These are phyloP conservation scores for Vanderwaltozyma yarrowii DNA, from an alignment of 805 yeast species.

Conservation along the genomic window DNA sequence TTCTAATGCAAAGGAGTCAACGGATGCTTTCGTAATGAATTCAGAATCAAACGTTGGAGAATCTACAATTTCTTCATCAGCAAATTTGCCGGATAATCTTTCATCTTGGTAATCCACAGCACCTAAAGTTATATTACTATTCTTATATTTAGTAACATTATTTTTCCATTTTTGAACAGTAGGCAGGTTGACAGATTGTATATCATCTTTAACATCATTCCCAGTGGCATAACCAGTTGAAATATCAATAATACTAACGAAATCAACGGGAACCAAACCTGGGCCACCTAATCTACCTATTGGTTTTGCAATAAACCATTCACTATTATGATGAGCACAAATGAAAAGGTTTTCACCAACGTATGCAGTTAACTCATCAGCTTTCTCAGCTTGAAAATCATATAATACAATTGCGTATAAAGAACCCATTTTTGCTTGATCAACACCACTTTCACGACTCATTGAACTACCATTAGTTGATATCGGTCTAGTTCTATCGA, in stretches of 20 bases:
- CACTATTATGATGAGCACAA: conserved; percentile 92
- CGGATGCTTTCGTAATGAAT: conserved; percentile 41
- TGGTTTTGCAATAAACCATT: conserved; percentile 98
- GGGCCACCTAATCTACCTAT: conserved; percentile 94
- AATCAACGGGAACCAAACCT: conserved; percentile 87
- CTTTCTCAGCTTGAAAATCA: conserved; percentile 66
- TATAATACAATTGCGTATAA: conserved; percentile 79
- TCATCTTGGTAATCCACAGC: conserved; percentile 25
- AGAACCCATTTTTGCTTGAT: conserved; percentile 28
- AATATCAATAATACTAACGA: conserved; percentile 77
- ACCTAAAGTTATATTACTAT: conserved; percentile 71
- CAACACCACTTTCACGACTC: conserved; percentile 9
- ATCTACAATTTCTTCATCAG: neutral
- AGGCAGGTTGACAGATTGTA: conserved; percentile 64
- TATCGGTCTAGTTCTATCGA: conserved; percentile 46
- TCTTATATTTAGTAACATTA: conserved; percentile 84
- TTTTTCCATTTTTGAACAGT: conserved; percentile 94
- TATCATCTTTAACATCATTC: conserved; percentile 45
- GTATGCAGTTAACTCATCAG: conserved; percentile 74
- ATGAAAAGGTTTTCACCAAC: conserved; percentile 86
- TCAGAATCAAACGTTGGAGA: conserved; percentile 8
- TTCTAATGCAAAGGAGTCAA: conserved; percentile 69
- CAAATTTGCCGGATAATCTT: neutral
- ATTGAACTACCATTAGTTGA: conserved; percentile 5
- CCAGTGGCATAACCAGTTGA: conserved; percentile 50